Evolutionary conservation across 2,329 filamentous ascomycete genomes (phyloP).

Genomic region (Botrytis paeoniae): DNA sequence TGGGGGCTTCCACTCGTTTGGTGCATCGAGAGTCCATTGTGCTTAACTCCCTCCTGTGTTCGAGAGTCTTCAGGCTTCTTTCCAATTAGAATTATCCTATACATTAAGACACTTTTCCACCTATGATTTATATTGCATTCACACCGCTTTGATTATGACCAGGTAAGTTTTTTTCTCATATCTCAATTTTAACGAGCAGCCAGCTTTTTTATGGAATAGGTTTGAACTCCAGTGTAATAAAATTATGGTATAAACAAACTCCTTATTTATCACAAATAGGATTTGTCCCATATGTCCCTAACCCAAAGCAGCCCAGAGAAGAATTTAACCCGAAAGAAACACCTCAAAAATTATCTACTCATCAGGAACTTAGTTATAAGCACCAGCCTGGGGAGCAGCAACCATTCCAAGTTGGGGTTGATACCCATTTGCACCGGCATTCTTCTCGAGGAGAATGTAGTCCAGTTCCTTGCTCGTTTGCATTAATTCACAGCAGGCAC

Average conservation of each 20-base stretch:
- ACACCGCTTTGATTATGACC: not conserved
- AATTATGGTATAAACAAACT: slow-evolving; percentile 6
- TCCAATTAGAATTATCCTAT: slow-evolving; percentile 8
- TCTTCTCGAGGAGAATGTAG: slow-evolving; percentile 12
- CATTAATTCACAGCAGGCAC: slow-evolving; percentile 21
- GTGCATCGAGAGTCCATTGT: not conserved
- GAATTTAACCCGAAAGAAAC: not conserved
- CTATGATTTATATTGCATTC: not conserved
- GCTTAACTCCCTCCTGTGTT: not conserved
- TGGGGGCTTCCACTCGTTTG: not conserved
- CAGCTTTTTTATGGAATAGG: too few relatives aligned
- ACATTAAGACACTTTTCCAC: not conserved
- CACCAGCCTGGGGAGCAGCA: not conserved
- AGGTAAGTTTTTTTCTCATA: not conserved
- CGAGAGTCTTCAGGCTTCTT: not conserved
- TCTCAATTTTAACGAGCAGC: not conserved
- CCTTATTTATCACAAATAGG: not conserved
- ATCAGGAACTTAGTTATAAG: not conserved
- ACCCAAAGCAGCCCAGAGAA: not conserved
- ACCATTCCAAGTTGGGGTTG: slow-evolving; percentile 6
- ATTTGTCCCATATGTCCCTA: not conserved
- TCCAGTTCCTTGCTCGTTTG: slow-evolving; percentile 22
- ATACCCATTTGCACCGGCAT: not conserved
- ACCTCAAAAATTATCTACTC: not conserved
- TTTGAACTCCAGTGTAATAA: not conserved